A percentile compares a stretch with the other conserved stretches of the same genome.
These are phyloP conservation scores for Scleromitrula shiraiana DNA, from an alignment of 2,329 filamentous ascomycete genomes.

Conservation along the genomic window DNA sequence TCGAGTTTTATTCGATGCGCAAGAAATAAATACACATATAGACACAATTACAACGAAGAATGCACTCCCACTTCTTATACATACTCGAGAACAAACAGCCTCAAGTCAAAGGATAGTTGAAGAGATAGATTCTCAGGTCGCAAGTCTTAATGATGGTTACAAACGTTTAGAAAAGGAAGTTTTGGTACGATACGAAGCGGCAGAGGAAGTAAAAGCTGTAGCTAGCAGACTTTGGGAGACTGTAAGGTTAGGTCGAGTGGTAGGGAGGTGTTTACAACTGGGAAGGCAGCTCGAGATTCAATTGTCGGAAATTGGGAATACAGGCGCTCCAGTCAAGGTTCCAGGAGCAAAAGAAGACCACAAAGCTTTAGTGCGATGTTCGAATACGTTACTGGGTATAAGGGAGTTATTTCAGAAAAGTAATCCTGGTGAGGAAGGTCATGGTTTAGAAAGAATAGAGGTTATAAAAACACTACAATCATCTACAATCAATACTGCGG, in stretches of 20 bases:
- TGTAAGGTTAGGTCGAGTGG: slow-evolving; percentile 65
- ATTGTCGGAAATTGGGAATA: slow-evolving; percentile 54
- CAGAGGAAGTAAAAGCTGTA: slow-evolving; percentile 71
- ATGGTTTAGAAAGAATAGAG: slow-evolving; percentile 66
- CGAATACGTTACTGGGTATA: slow-evolving; percentile 69
- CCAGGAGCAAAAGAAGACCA: slow-evolving; percentile 52
- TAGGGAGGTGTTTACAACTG: slow-evolving; percentile 71
- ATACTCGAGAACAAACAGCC: slow-evolving; percentile 67
- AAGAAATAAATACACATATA: slow-evolving; percentile 95
- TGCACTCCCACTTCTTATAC: slow-evolving; percentile 69
- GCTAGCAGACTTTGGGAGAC: slow-evolving; percentile 75
- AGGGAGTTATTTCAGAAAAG: slow-evolving; percentile 62
- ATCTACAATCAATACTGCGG: slow-evolving; percentile 61
- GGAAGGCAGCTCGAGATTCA: slow-evolving; percentile 85
- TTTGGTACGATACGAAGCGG: slow-evolving; percentile 73
- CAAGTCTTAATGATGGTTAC: slow-evolving; percentile 76
- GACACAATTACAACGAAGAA: slow-evolving; percentile 80
- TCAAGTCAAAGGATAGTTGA: slow-evolving; percentile 65
- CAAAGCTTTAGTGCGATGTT: slow-evolving; percentile 70
- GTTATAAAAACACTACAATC: slow-evolving; percentile 64
- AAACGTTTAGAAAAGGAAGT: slow-evolving; percentile 80
- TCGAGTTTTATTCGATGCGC: slow-evolving; percentile 88
- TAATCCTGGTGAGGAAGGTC: slow-evolving; percentile 64
- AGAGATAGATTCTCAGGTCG: slow-evolving; percentile 73
- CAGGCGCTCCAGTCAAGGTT: slow-evolving; percentile 30